Base-by-base conservation (phyloP, 331 rosid species). In the Phaseolus coccineus region DNA sequence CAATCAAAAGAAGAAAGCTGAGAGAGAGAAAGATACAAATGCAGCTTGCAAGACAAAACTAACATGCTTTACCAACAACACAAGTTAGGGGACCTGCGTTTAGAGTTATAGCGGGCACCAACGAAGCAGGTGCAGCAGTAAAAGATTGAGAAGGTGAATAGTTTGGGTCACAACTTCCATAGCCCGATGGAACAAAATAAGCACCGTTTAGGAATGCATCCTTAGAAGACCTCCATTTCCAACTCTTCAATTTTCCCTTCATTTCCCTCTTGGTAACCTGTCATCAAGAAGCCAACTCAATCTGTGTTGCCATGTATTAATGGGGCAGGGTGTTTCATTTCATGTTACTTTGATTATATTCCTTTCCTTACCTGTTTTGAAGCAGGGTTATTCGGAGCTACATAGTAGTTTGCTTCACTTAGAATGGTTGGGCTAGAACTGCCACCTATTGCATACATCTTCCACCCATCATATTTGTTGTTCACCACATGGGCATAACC, bases 41-140 rank as follows among this genome's bases (percentile, higher is more conserved):
- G 3, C 42, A 69, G 51, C 30, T 11, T 15, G 3, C 16, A 33
- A 35, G 62, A 10, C 63, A 67, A 50, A 50, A 71, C 72, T 71
- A 90, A 59, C 94, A 92, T 2, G 83, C 53, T 85, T 74, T 83
- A 25, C 85, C 93, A 25, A 53, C 76, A 47, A 44, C 74, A 64
- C 70, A 64, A 37, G 30, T 16, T 47, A 64, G 46, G 8, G 70
- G 50, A 35, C 70, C 70, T n/a, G 70, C 50, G 40, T 37, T 64
- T 7, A 64, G 30, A 16, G 70, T 64, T 37, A 37, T 35, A 37
- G 30, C 30, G 1, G 70, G 70, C 30, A 64, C 70, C 70, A 37
- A 12, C 6, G 70, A 63, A 63, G 69, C 69, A 14, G 69, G 46
- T 33, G 27, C 46, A 33, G 69, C 69, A 16, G 46, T 63, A 63